Evolutionary conservation across 495 filamentous ascomycete species (phyloP), one percentile per base, ranked within the genome.

Genomic region (Penicillium argentinense): DNA sequence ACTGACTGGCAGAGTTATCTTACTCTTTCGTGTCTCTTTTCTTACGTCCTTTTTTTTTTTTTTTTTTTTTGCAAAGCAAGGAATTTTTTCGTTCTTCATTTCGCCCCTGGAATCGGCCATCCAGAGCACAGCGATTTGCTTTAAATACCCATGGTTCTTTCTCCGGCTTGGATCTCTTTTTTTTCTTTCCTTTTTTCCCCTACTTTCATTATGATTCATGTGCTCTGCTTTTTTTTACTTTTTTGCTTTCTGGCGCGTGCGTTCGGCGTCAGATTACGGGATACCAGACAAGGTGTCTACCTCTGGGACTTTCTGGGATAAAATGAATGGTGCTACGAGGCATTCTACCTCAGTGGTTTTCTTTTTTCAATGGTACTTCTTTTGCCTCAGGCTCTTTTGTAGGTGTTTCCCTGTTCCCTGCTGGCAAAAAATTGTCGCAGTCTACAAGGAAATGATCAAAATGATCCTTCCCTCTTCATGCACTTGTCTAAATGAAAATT

Each of bases 141-240:
- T 14, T 18, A 36, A 18, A 36, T 21, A 36, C 33, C 21, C 17
- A 36, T 21, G 33, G 17, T 38, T 32, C 26, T 21, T 13, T 51
- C 32, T 42, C 17, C 38, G 54, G 42, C 48, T 46, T 33, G 19
- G 34, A 22, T 26, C 39, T 42, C 33, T 43, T 47, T 51, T 49
- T 26, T 53, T 21, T 49, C n/a, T 49, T 49, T 19, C 45, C 11
- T 42, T 47, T 39, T 21, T 47, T 47, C 42, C 37, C 25, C 23
- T 43, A 17, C 36, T 42, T 25, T 45, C 30, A 42, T 40, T 42
- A 27, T 32, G 29, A 17, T 48, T 48, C 27, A 30, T 43, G 22
- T 19, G 30, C 16, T 32, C 23, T 37, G 11, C 17, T 19, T 4
- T 38, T 26, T 7, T 13, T 14, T 41, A 3, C 25, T 36, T 33